Evolutionary conservation across 2,329 filamentous ascomycete species (phyloP).

Genomic region (Curvularia sp.): DNA sequence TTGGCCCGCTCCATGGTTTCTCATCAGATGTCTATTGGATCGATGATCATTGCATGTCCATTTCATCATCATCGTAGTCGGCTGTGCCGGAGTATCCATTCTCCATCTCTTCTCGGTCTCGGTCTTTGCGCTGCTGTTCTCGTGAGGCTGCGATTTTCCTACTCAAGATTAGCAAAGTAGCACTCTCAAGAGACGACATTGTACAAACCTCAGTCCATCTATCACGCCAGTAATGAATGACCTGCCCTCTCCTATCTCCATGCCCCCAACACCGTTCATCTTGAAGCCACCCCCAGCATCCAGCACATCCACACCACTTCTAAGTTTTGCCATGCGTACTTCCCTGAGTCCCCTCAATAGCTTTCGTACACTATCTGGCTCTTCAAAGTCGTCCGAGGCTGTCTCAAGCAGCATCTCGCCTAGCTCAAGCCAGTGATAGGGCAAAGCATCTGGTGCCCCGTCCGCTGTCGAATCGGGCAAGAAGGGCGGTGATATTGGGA

Average conservation of each 20-base stretch:
- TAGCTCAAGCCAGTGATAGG: constrained; percentile 95
- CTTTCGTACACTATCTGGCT: constrained; percentile 75
- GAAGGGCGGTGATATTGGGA: constrained; percentile 69
- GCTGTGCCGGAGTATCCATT: constrained; percentile 61
- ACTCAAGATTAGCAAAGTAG: constrained; percentile 17
- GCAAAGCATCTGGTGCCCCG: constrained; percentile 73
- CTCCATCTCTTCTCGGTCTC: constrained; percentile 72
- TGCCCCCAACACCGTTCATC: constrained; percentile 82
- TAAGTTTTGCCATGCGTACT: constrained; percentile 87
- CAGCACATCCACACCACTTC: constrained; percentile 73
- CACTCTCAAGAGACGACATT: too few species aligned
- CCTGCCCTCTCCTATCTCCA: constrained; percentile 89
- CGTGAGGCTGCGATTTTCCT: constrained; percentile 81
- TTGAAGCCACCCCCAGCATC: constrained; percentile 76
- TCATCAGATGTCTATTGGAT: not conserved
- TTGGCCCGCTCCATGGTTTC: not conserved
- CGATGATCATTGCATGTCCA: constrained; percentile 45
- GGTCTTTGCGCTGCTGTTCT: constrained; percentile 78
- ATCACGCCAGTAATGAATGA: constrained; percentile 85
- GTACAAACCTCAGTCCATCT: constrained; percentile 72
- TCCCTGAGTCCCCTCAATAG: constrained; percentile 83
- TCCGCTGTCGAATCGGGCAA: constrained; percentile 74
- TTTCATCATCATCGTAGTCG: constrained; percentile 65
- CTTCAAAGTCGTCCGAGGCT: constrained; percentile 80
- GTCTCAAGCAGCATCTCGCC: constrained; percentile 86